Evolutionary conservation across 331 rosid species (phyloP).

Genomic region (Arachis monticola): DNA sequence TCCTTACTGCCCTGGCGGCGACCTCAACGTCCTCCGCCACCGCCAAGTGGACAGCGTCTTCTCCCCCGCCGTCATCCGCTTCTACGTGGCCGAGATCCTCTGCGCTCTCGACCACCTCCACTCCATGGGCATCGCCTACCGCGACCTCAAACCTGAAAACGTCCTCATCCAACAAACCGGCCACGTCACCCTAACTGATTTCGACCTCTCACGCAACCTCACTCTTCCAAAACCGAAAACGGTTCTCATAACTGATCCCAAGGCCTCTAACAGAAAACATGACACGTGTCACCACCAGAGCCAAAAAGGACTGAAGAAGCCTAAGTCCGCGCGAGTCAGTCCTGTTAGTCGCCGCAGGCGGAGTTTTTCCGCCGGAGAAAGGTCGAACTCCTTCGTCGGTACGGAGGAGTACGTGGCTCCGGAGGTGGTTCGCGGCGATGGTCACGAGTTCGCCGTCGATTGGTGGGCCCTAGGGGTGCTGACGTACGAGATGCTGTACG

Average conservation of each 20-base stretch:
- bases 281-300: background rate
- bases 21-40: slow-evolving; percentile 84
- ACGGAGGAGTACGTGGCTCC: slow-evolving; percentile 96
- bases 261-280: slow-evolving; percentile 24
- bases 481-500: slow-evolving; percentile 80
- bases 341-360: slow-evolving; percentile 71
- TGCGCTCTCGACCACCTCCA: slow-evolving; percentile 89
- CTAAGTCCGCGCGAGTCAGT: slow-evolving; percentile 76
- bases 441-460: slow-evolving; percentile 93
- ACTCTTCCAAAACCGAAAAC: slow-evolving; percentile 39
- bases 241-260: background rate
- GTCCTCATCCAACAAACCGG: slow-evolving; percentile 86
- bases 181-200: slow-evolving; percentile 94
- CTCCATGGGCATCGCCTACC: slow-evolving; percentile 74
- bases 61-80: slow-evolving; percentile 76
- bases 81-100: slow-evolving; percentile 81
- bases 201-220: slow-evolving; percentile 81
- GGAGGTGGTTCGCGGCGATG: slow-evolving; percentile 85
- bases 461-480: slow-evolving; percentile 95
- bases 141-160: slow-evolving; percentile 95
- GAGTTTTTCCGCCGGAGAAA: slow-evolving; percentile 69
- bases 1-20: slow-evolving; percentile 95
- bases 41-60: slow-evolving; percentile 76
- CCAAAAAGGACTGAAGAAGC: slow-evolving; percentile 45
- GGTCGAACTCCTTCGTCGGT: slow-evolving; percentile 89